Base-by-base conservation (phyloP, 2,329 filamentous ascomycete species). In the Ophidiomyces ophidiicola region DNA sequence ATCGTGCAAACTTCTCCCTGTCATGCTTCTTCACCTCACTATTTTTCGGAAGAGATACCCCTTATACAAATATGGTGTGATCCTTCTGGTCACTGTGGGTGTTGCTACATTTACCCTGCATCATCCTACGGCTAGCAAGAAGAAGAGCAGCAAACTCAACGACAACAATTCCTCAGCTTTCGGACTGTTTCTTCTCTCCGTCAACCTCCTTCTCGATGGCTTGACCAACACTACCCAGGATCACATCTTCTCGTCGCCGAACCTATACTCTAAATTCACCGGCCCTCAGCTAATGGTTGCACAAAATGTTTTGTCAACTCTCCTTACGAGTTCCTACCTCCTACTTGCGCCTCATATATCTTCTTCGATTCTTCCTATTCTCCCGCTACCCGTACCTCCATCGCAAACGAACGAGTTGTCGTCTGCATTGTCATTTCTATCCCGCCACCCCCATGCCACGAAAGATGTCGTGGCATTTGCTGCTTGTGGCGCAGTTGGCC, bases 241-340 rank as follows among this genome's bases (percentile, higher is more conserved):
- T 61, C 79, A 94, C 61, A 85, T 98, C 59, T 94, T 96, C 59
- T 63, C 65, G 47, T 70, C 75, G 5, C 64, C 64, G 2, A 61
- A 66, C 18, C 56, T 62, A 1, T 93, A 86, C 63, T 76, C 76
- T 48, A 78, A 80, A 10, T 94, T 90, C 58, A 76, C 77, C 2
- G 90, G 90, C 6, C 86, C 88, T 44, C 90, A 98, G 71, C 98
- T 98, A 90, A 98, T 98, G 90, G 92, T 87, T 58, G 87, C 88
- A 26, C 85, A 94, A 62, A 98, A 96, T 58, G 67, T 94, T 41
- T 81, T 96, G 61, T 80, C 76, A 51, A 88, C 86, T 3, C 55
- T 77, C 32, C 68, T 96, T 41, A 96, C 87, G 3, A 69, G 74
- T 14, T 55, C 65, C 0, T 96, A 93, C 54, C 74, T 98, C 31